Evolutionary conservation across 1,284 basidiomycete genomes (phyloP).

Genomic region (Psilocybe mexicana): DNA sequence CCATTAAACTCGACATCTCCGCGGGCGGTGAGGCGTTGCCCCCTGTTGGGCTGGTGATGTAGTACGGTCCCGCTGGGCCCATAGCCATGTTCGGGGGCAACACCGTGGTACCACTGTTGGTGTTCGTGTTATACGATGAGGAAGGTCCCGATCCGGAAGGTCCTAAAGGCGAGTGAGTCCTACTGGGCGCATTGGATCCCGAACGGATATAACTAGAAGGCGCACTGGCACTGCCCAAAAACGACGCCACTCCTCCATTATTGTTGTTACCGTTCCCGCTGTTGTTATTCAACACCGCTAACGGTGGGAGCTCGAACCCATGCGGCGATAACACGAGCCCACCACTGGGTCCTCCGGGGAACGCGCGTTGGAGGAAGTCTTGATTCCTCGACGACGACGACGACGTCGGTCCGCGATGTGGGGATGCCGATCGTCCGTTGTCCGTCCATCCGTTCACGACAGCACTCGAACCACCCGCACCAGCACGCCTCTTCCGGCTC

Average conservation of each 20-base stretch:
- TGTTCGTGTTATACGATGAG: constrained; percentile 20
- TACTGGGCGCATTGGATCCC: constrained; percentile 60
- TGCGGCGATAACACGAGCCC: constrained; percentile 26
- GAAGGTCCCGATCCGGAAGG: constrained; percentile 31
- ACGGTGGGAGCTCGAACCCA: constrained; percentile 59
- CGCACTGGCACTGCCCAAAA: constrained; percentile 31
- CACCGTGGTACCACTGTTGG: background rate
- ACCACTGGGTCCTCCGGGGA: constrained; percentile 18
- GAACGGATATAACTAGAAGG: constrained; percentile 58
- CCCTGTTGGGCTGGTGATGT: too few relatives aligned
- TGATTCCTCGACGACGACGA: constrained; percentile 20
- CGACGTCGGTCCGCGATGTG: constrained; percentile 21
- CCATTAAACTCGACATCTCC: constrained; percentile 30
- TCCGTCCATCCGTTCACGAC: constrained; percentile 26
- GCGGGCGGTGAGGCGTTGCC: constrained; percentile 2
- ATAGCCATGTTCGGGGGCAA: too few relatives aligned
- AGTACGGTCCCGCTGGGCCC: too few relatives aligned
- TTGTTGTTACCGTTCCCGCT: constrained; percentile 2
- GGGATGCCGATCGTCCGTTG: constrained; percentile 28
- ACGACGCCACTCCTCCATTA: constrained; percentile 12
- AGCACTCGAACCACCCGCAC: background rate
- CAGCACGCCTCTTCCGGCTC: constrained; percentile 21
- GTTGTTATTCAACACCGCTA: constrained; percentile 42
- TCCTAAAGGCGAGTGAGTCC: constrained; percentile 67
- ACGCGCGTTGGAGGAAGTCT: constrained; percentile 13